These are phyloP conservation scores for Odontarrhena argentea DNA, from an alignment of 345 rosid species.

Conservation along the genomic window DNA sequence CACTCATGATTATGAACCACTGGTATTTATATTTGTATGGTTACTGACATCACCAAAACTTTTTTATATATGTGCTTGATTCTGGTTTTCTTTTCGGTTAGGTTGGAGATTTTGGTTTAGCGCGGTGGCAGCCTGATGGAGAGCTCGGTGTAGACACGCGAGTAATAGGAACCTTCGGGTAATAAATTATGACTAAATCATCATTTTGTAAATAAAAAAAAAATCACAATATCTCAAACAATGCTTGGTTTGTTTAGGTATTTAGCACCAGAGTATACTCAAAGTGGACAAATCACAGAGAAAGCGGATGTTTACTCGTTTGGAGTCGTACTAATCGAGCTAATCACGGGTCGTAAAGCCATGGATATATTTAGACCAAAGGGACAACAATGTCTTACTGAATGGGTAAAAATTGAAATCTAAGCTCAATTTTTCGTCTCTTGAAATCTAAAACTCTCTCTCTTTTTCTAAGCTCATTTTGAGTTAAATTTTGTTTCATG, in stretches of 20 bases:
- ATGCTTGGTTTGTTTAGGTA: constrained; percentile 53
- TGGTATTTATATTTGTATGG: constrained; percentile 43
- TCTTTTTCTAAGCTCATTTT: not conserved
- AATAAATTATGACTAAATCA: not conserved
- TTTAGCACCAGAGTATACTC: constrained; percentile 96
- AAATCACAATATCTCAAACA: not conserved
- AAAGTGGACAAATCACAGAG: constrained; percentile 96
- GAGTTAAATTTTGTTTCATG: not conserved
- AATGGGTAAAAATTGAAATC: constrained; percentile 66
- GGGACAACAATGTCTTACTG: constrained; percentile 95
- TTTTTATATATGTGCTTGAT: not conserved
- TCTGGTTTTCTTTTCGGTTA: constrained; percentile 12
- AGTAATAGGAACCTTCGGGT: constrained; percentile 62
- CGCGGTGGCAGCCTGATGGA: constrained; percentile 68
- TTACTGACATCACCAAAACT: not conserved
- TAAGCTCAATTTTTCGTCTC: not conserved
- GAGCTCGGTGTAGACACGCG: constrained; percentile 59
- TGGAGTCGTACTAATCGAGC: constrained; percentile 91
- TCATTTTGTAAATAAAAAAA: not conserved
- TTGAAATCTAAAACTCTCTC: not conserved
- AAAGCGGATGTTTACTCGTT: constrained; percentile 98
- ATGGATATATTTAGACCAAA: constrained; percentile 86
- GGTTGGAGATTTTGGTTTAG: constrained; percentile 77
- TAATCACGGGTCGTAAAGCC: constrained; percentile 94
- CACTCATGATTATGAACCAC: constrained; percentile 68